Conservation (phyloP, 2,329 filamentous ascomycete species). For the Furcasterigmium sp. region DNA sequence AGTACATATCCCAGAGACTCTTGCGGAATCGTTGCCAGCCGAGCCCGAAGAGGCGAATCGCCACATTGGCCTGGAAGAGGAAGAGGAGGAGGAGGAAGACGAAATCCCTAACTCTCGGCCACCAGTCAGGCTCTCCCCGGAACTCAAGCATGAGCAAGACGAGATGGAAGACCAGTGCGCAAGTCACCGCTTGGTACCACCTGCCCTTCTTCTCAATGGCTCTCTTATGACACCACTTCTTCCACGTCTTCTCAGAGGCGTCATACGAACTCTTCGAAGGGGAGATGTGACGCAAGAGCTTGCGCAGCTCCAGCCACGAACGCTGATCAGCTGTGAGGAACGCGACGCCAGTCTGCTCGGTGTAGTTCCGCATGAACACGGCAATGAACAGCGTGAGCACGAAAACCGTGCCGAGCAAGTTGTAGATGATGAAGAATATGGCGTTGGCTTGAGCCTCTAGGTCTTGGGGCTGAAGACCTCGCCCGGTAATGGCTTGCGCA, state of each 20-base stretch:
- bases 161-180: conserved; percentile 75
- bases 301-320: conserved; percentile 92
- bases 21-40: conserved; percentile 88
- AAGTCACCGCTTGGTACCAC: conserved; percentile 83
- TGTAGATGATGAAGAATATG: conserved; percentile 93
- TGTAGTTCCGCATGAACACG: conserved; percentile 99
- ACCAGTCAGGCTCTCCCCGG: conserved; percentile 66
- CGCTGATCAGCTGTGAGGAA: conserved; percentile 94
- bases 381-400: conserved; percentile 96
- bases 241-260: conserved; percentile 71
- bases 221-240: conserved; percentile 90
- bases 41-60: conserved; percentile 79
- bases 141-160: conserved; percentile 81
- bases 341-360: conserved; percentile 94
- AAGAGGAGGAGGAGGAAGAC: conserved; percentile 79
- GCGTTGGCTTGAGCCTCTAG: conserved; percentile 77
- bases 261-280: conserved; percentile 88
- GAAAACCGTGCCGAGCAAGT: conserved; percentile 92
- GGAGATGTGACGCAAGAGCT: conserved; percentile 85
- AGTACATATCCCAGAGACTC: conserved; percentile 95
- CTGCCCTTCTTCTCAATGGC: conserved; percentile 90
- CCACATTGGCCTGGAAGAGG: conserved; percentile 76
- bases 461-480: conserved; percentile 65
- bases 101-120: conserved; percentile 66
- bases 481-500: conserved; percentile 75